Base-by-base conservation (phyloP, 164 flowering plant genomes). In the Magnolia sinica region DNA sequence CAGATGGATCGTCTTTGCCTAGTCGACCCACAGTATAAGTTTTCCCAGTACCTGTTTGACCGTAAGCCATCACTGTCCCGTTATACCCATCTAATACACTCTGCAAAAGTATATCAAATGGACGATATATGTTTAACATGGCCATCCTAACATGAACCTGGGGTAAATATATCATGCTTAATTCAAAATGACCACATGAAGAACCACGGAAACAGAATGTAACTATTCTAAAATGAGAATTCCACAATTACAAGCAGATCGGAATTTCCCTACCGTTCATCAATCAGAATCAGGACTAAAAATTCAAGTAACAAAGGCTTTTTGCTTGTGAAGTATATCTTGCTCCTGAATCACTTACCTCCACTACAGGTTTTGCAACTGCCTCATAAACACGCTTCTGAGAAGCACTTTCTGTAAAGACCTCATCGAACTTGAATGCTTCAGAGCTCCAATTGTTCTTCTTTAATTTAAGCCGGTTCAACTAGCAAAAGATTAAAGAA, bases 31-130 rank as follows among this genome's bases (percentile, higher is more conserved):
- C 84, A 4, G 98, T 95, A 82, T 90, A 90, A 70, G 98, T 95
- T 87, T 95, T 95, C 37, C 98, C 98, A 71, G 97, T 95, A 72
- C 98, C 97, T 74, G 97, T 95, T 88, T 95, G 98, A 80, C 98
- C 98, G 77, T 95, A 95, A 81, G 97, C 98, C 98, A 95, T 93
- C 79, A 95, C 85, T 63, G 98, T 95, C 80, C 98, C 98, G 78
- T 95, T 95, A 83, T 91, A 93, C 71, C 98, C 98, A 86, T 85
- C 84, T 84, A 95, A 74, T 23, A 95, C 97, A 88, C 97, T 87
- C 98, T 95, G 94, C 91, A 91, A 84, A 86, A 84, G 74, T 73
- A 78, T 66, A 79, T 66, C 72, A 77, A 77, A 73, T 63, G 23
- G 74, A 52, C 6, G 16, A 11, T 55, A 73, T 61, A 65, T 64